Percentiles rank a stretch among this genome's conserved stretches.
Conservation (phyloP, 129 eudicot genomes). For the Heracleum sosnowskyi region DNA sequence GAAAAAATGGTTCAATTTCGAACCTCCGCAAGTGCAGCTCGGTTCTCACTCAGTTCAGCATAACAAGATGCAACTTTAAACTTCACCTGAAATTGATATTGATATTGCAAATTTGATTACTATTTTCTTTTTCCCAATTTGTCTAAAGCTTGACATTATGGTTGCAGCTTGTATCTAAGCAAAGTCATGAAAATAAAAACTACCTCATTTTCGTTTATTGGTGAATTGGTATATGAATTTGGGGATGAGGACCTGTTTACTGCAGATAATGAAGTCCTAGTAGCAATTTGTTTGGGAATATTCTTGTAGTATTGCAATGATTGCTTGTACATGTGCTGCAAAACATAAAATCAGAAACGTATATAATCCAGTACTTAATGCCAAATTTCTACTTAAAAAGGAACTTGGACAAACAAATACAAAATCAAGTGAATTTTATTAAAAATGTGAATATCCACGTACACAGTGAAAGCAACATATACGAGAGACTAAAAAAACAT, state of each 20-base stretch:
- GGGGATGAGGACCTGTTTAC: constrained; percentile 81
- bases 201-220: constrained; percentile 91
- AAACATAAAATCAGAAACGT: background rate
- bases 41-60: constrained; percentile 56
- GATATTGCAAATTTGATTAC: background rate
- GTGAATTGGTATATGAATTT: constrained; percentile 49
- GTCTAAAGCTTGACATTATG: background rate
- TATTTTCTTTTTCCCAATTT: background rate
- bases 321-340: constrained; percentile 84
- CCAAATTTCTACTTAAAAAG: background rate
- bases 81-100: constrained; percentile 53
- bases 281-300: constrained; percentile 53
- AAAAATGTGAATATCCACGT: background rate
- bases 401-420: background rate
- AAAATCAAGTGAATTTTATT: too few species aligned
- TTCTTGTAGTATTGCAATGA: constrained; percentile 73
- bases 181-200: constrained; percentile 4
- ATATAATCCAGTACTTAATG: background rate
- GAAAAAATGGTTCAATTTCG: constrained; percentile 9
- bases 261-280: constrained; percentile 68
- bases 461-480: background rate
- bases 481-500: background rate
- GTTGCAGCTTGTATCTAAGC: constrained; percentile 4
- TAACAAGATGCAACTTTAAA: constrained; percentile 83
- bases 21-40: constrained; percentile 93